Evolutionary conservation across 108 stramenopile species (phyloP), one percentile per base, ranked within the genome.

Genomic region (Pseudonitzschia multiseries): DNA sequence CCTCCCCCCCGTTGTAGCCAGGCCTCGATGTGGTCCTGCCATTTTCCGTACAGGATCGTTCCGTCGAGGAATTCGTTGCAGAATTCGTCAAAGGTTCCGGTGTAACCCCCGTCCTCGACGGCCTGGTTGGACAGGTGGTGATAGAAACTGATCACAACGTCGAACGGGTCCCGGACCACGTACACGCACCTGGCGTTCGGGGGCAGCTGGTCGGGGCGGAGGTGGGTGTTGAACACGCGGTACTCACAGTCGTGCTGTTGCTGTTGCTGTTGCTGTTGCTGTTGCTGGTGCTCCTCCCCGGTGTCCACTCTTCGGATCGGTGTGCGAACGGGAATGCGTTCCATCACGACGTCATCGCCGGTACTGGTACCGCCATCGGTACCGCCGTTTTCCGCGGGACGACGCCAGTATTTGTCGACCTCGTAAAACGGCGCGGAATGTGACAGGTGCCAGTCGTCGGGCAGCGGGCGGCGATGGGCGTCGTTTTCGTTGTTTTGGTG

Each of bases 351-450:
- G 10, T 77, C 70, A 54, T 54, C 14, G 53, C 24, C 53, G 53
- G 24, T 0, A 54, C 0, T 54, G 0, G 0, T 15, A 0, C 0
- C 14, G 24, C 44, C 26, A 8, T n/a, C 26, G 0, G 24, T 69
- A 9, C 50, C 0, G 50, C 48, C 2, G 15, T 0, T 0, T 36
- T 36, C 4, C 36, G 36, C 6, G 2, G 4, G 36, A 6, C 2
- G 36, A 2, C n/a, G 8, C 87, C 87, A 92, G 63, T 87, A 82
- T 21, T 80, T 72, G 68, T 86, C 84, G 24, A 84, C 78, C 54
- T 92, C 91, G 53, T 80, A 87, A 61, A 92, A 92, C 31, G 91
- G 88, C 41, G 91, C 81, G 48, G 73, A 87, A 24, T 89, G 78
- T 0, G 87, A 87, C 8, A 92, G 70, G 57, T 92, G 91, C 68